Conservation (phyloP, 2,329 filamentous ascomycete species). For the Lasiodiplodia hormozganensis region DNA sequence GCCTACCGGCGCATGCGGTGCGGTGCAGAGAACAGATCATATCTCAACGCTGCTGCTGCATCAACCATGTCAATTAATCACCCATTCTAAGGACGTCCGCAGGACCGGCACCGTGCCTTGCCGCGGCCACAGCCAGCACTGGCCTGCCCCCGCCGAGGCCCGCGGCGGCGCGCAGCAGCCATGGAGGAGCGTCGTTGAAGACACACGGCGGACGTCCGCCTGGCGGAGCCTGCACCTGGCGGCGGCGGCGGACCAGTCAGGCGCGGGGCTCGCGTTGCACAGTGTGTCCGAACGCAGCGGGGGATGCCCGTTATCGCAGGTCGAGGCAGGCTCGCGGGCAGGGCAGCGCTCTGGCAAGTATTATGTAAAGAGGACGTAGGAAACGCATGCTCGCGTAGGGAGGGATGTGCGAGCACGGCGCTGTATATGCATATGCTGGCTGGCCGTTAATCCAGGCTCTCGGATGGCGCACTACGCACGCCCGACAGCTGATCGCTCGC, state of each 20-base stretch:
- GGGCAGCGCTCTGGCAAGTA: slow-evolving; percentile 2
- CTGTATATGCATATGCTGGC: slow-evolving; percentile 25
- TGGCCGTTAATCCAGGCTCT: slow-evolving; percentile 25
- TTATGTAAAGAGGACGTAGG: slow-evolving; percentile 25
- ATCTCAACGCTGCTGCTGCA: slow-evolving; percentile 24
- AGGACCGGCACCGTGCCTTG: neutral
- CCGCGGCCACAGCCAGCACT: neutral
- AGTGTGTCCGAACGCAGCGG: slow-evolving; percentile 17
- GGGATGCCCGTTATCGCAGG: slow-evolving; percentile 21
- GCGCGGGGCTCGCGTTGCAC: slow-evolving; percentile 13
- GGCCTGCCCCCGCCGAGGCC: neutral
- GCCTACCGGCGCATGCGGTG: slow-evolving; percentile 14
- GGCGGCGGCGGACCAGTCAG: neutral
- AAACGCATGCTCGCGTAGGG: neutral
- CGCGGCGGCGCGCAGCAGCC: slow-evolving; percentile 10
- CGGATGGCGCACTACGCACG: slow-evolving; percentile 24
- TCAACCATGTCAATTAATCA: slow-evolving; percentile 27
- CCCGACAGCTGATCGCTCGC: slow-evolving; percentile 21
- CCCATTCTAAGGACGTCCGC: neutral
- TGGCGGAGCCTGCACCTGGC: slow-evolving; percentile 6
- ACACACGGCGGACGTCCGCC: slow-evolving; percentile 12
- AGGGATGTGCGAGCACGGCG: neutral
- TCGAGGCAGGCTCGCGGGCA: neutral
- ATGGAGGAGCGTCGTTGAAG: slow-evolving; percentile 5
- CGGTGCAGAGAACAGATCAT: slow-evolving; percentile 21